Evolutionary conservation across 805 yeast species (phyloP), one percentile per base, ranked within the genome.

Genomic region (Cyberlindnera subsufficiens): DNA sequence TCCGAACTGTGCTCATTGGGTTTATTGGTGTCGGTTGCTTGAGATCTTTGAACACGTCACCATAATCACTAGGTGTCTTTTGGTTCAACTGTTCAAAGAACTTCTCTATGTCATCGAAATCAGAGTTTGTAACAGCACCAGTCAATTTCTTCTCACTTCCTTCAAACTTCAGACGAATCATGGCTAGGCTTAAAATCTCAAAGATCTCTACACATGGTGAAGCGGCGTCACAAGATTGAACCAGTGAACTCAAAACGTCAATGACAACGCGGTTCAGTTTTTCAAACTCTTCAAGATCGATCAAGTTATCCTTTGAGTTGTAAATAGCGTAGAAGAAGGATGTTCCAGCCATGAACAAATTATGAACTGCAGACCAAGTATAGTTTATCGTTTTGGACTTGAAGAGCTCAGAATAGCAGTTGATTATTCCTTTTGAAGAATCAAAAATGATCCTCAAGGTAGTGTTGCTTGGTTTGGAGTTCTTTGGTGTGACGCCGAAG

Each of bases 291-390:
- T 72, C 59, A 16, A 78, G 70, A 6, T 64, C 63, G 6, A 62
- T 56, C 18, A 82, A 60, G 2, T 74, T 77, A 37, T 71, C 73
- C n/a, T 69, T 69, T 31, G 86, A 77, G 58, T 83, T 83, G 59
- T 85, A 88, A 13, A 87, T 69, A 1, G 89, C 75, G 58, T 85
- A 88, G 35, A 89, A 66, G 52, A 79, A 88, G 1, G 96, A 83
- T 22, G 91, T 83, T 1, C 95, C 95, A 0, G 96, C 90, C 84
- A 86, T 82, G 58, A 87, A 87, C 42, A 87, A 67, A 58, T 87
- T 88, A 60, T 88, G 95, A 3, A 87, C 90, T 0, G 95, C 93
- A 2, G 89, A 90, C 96, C 96, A 89, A 0, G 96, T 86, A 61
- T 86, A 89, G 60, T 87, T 87, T 46, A 88, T 72, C 37, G 76